phyloP scores from a whole-genome alignment of 768 basidiomycete genomes.

The Obba rivulosa region DNA sequence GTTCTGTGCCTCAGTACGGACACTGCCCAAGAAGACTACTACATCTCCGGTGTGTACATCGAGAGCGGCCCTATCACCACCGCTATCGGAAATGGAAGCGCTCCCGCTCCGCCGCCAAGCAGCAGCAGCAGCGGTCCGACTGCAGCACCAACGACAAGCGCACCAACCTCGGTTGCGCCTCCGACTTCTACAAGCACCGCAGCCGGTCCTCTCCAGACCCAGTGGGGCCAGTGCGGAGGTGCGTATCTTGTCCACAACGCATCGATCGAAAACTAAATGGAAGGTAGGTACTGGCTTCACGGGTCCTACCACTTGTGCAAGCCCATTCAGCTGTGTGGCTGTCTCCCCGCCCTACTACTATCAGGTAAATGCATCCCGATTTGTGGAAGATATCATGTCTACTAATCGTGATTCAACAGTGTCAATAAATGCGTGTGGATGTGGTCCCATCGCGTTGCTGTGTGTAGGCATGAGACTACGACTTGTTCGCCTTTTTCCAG shows the following conservation, averaged over 20 bases:
- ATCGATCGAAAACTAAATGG: background rate
- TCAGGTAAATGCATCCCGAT: conserved; percentile 32
- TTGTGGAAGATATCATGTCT: background rate
- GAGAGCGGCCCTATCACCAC: conserved; percentile 55
- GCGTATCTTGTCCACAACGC: conserved; percentile 1
- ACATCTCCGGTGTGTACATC: conserved; percentile 55
- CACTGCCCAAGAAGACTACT: conserved; percentile 48
- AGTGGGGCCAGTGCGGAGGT: conserved; percentile 54
- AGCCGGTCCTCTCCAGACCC: conserved; percentile 33
- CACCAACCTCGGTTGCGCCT: conserved; percentile 17
- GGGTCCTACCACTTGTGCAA: conserved; percentile 41
- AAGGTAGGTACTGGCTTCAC: conserved; percentile 36
- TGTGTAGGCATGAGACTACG: no score
- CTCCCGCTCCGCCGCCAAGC: conserved; percentile 6
- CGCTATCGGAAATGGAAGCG: conserved; percentile 34
- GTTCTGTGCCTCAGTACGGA: conserved; percentile 51
- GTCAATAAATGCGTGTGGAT: background rate
- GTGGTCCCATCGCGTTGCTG: no score
- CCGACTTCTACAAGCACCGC: conserved; percentile 30
- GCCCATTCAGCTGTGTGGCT: conserved; percentile 38
- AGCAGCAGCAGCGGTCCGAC: conserved; percentile 8
- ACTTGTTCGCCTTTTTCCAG: no score
- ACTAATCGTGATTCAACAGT: background rate
- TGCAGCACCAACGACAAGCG: conserved; percentile 18
- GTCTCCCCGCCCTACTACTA: conserved; percentile 48